Evolutionary conservation across 345 rosid genomes (phyloP).

Genomic region (Syzygium aqueum): DNA sequence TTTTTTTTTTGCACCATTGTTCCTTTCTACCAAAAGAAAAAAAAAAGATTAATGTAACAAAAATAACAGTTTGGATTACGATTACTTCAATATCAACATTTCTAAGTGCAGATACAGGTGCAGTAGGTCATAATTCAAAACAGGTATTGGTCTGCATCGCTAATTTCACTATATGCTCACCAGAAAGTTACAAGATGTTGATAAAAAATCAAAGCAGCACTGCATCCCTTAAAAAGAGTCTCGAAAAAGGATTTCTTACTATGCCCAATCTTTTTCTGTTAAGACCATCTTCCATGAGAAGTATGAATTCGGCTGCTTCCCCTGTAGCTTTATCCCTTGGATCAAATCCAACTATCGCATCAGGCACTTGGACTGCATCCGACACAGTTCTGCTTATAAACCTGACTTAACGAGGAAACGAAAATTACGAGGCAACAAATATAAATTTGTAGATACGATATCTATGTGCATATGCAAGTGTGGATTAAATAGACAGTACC

Average conservation of each 20-base stretch:
- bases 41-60: not conserved
- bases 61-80: not conserved
- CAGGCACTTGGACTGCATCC: conserved; percentile 19
- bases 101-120: not conserved
- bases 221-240: conserved; percentile 1
- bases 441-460: too few relatives aligned
- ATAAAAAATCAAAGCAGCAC: not conserved
- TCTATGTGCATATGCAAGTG: not conserved
- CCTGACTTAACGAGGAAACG: conserved; percentile 1
- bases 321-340: conserved; percentile 12
- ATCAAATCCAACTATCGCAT: conserved; percentile 19
- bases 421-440: not conserved
- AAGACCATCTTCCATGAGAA: conserved; percentile 9
- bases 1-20: conserved; percentile 3
- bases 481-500: not conserved
- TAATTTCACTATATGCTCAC: not conserved
- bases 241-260: not conserved
- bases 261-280: conserved; percentile 20
- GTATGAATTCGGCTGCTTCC: conserved; percentile 12
- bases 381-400: conserved; percentile 19
- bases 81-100: not conserved
- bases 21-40: not conserved
- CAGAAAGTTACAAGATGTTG: conserved; percentile 2
- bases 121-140: not conserved
- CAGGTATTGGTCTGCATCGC: not conserved